Base-by-base conservation (phyloP, 805 yeast genomes). In the Sugiyamaella floridensis region DNA sequence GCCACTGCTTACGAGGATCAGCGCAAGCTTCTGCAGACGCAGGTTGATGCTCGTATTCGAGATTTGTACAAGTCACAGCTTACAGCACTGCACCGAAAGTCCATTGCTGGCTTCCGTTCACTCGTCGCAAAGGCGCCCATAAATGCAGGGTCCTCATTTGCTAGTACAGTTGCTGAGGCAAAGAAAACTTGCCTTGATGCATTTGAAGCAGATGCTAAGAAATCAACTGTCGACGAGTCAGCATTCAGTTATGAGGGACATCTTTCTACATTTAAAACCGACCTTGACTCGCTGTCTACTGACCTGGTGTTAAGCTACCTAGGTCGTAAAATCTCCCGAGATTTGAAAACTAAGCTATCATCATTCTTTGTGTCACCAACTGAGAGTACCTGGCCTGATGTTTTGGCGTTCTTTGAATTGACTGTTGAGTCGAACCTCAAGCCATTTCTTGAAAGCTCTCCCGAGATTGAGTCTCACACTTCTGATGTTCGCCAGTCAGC, bases 1-100 rank as follows among this genome's bases (percentile, higher is more conserved):
- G 67, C 72, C 40, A 54, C 76, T 1, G 95, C 90, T 1, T 93
- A 86, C 66, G 63, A 73, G 43, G 84, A 82, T 50, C 85, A 85
- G 64, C 76, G 85, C 52, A 60, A 56, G 0, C 73, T 71, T 12
- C 73, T 93, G 49, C 54, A 62, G 2, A 67, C 67, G 9, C 77
- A 76, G 51, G 70, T 89, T 44, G 78, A 80, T 58, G 58, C 63
- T 0, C 55, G 60, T 40, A 62, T 83, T 22, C 60, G 65, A 40
- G 74, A 73, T 19, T 63, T 83, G 6, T 76, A 78, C 56, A 69
- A 70, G 2, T 59, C 66, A 0, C 77, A 74, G 55, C 59, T 82
- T 10, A 63, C 66, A 5, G 66, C 67, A 1, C 52, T 78, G 41
- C 69, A 71, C 16, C 68, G 70, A 44, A 49, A 57, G 2, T 59